Base-by-base conservation (phyloP, 1,284 basidiomycete species). In the Violaceomyces palustris region DNA sequence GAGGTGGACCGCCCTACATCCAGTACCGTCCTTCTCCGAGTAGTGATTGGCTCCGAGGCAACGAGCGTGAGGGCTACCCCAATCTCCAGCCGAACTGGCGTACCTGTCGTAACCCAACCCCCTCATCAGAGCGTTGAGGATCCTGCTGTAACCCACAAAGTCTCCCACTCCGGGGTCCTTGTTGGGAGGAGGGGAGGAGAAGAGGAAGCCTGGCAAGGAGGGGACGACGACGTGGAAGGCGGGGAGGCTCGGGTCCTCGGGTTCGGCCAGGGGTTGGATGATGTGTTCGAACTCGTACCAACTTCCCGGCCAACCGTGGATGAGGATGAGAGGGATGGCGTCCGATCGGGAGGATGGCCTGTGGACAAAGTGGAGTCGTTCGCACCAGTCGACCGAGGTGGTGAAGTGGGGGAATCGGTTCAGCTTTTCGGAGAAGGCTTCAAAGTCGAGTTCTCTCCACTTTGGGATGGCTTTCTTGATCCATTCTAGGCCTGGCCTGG, bases 161-260 rank as follows among this genome's bases (percentile, higher is more conserved):
- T 60, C 49, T 19, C 57, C 57, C 6, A 60, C 44, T 5, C 53
- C 53, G 3, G 39, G 31, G 15, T 50, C 28, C 14, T 50, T 55
- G 39, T 35, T 44, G 0, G 66, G 64, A 1, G 63, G 64, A 0
- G 54, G 33, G 2, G 57, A 50, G 29, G 64, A 67, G 43, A 64
- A 50, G 42, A 53, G 45, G 41, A 58, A 69, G 5, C 66, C 66
- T 12, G 60, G 56, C 27, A 69, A 40, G 4, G 66, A 69, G 19
- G 66, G 64, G 2, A 63, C 62, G 12, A 69, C 61, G 18, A 69
- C 59, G 35, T 69, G 61, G 47, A 69, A 69, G 0, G 66, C 63
- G n/a, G 57, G 57, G 11, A 42, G 39, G 15, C 41, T 39, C 14
- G 47, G 38, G 26, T 60, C 49, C 4, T 39, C 22, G 6, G 57